Conservation (phyloP, 1,139 yeast species). For the Zygosaccharomyces pseudobailii region DNA sequence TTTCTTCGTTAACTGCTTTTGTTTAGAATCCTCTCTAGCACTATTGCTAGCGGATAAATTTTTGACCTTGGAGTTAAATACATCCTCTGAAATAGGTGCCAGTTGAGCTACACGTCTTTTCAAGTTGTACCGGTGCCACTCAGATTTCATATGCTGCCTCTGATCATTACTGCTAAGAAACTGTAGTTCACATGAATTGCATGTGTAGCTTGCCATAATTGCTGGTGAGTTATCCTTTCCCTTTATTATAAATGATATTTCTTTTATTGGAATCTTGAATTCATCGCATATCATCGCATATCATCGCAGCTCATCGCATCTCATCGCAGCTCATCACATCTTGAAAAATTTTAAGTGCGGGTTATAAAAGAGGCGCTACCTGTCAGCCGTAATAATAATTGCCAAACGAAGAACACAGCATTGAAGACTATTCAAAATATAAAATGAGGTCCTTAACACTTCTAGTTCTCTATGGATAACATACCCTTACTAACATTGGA, state of each 20-base stretch:
- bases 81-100: slow-evolving; percentile 71
- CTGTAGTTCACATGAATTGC: slow-evolving; percentile 80
- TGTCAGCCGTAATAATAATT: not conserved
- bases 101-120: slow-evolving; percentile 88
- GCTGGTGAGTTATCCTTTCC: not conserved
- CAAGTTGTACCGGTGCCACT: slow-evolving; percentile 88
- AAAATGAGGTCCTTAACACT: too few relatives aligned
- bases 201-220: slow-evolving; percentile 50
- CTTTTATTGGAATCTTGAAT: too few relatives aligned
- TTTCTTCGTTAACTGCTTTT: slow-evolving; percentile 52
- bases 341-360: slow-evolving; percentile 6
- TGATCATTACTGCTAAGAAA: slow-evolving; percentile 78
- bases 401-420: not conserved
- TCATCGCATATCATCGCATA: too few relatives aligned
- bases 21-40: slow-evolving; percentile 40
- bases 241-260: too few relatives aligned
- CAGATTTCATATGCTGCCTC: slow-evolving; percentile 85
- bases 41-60: slow-evolving; percentile 41
- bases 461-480: too few relatives aligned
- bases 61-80: slow-evolving; percentile 72
- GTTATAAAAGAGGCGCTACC: not conserved
- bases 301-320: slow-evolving; percentile 1
- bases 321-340: slow-evolving; percentile 5
- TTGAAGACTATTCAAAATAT: too few relatives aligned
- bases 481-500: too few relatives aligned